Evolutionary conservation across 2,329 filamentous ascomycete genomes (phyloP).

Genomic region (Pseudophaeomoniella oleicola): DNA sequence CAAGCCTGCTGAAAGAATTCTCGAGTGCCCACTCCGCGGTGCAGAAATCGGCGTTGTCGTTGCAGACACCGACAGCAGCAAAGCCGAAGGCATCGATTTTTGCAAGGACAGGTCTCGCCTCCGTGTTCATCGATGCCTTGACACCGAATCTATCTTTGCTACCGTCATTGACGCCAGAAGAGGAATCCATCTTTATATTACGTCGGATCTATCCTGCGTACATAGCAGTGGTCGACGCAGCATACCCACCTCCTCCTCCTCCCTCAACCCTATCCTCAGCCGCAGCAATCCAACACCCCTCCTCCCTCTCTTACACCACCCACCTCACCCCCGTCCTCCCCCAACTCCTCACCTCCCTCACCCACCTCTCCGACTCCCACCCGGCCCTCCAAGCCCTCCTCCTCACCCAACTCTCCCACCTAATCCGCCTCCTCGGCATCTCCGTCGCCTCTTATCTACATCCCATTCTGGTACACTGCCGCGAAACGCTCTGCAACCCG

Average conservation of each 20-base stretch:
- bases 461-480: constrained; percentile 53
- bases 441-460: constrained; percentile 29
- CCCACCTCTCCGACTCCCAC: constrained; percentile 29
- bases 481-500: constrained; percentile 51
- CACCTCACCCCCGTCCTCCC: constrained; percentile 31
- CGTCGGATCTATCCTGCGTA: constrained; percentile 52
- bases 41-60: constrained; percentile 4
- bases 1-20: constrained; percentile 19
- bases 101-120: constrained; percentile 25
- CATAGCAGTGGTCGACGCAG: constrained; percentile 37
- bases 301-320: constrained; percentile 6
- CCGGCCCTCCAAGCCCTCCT: constrained; percentile 34
- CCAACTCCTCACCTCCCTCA: constrained; percentile 27
- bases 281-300: constrained; percentile 1
- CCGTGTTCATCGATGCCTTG: constrained; percentile 30
- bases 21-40: constrained; percentile 17
- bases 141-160: constrained; percentile 58
- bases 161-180: constrained; percentile 60
- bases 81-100: constrained; percentile 24
- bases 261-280: constrained; percentile 16
- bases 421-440: constrained; percentile 19
- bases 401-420: constrained; percentile 14
- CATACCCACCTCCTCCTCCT: constrained; percentile 18
- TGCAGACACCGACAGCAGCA: neutral
- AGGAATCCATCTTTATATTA: constrained; percentile 53